Evolutionary conservation across 2,329 filamentous ascomycete species (phyloP).

Genomic region (Ophiostoma piceae): DNA sequence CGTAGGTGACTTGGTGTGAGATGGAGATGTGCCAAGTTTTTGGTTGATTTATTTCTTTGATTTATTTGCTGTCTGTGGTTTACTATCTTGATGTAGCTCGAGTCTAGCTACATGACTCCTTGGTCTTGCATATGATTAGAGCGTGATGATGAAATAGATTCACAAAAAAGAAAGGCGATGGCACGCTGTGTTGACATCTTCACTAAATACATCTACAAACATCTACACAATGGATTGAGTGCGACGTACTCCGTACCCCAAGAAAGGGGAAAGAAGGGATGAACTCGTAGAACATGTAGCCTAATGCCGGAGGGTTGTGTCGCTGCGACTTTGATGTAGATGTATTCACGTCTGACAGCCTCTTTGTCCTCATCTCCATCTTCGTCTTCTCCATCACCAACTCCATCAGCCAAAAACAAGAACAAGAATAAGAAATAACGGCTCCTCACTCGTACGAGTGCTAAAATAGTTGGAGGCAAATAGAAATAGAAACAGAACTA

Average conservation of each 20-base stretch:
- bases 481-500: neutral
- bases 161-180: neutral
- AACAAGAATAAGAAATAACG: neutral
- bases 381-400: neutral
- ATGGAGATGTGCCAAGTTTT: neutral
- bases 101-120: neutral
- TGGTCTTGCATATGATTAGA: neutral
- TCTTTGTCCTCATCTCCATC: neutral
- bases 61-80: neutral
- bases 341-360: neutral
- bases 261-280: constrained; percentile 4
- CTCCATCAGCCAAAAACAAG: neutral
- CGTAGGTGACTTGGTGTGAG: neutral
- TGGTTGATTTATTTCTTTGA: neutral
- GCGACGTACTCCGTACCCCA: neutral
- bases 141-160: neutral
- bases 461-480: constrained; percentile 2
- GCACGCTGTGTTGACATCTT: neutral
- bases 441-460: constrained; percentile 7
- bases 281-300: neutral
- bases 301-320: neutral
- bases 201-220: neutral
- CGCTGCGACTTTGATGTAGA: neutral
- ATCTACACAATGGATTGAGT: neutral
- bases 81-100: neutral